phyloP scores from a whole-genome alignment of 163 green algal species.

The Coccomyxa subellipsoidea region DNA sequence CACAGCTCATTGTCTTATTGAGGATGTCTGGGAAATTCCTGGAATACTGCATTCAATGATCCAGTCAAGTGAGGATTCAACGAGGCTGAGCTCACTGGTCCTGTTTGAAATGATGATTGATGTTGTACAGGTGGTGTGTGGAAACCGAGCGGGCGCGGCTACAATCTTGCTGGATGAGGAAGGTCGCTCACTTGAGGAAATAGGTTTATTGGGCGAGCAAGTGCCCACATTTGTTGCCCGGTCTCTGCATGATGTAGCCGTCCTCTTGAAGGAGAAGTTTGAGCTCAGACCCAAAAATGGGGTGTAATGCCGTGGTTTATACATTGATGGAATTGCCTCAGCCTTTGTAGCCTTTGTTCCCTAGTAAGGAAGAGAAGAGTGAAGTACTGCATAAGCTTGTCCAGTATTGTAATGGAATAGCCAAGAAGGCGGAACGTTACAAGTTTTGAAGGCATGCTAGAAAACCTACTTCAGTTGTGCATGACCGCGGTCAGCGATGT shows the following conservation, averaged over 20 bases:
- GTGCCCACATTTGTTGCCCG: conserved; percentile 37
- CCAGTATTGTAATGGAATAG: too few relatives aligned
- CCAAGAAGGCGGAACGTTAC: too few relatives aligned
- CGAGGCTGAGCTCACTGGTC: too few relatives aligned
- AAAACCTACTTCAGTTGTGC: conserved; percentile 23
- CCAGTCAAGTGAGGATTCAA: too few relatives aligned
- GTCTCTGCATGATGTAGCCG: conserved; percentile 36
- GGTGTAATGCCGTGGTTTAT: background rate
- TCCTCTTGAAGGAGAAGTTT: conserved; percentile 31
- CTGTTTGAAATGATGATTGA: too few relatives aligned
- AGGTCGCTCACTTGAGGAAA: background rate
- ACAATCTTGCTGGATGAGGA: conserved; percentile 56
- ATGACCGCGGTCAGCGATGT: conserved; percentile 63
- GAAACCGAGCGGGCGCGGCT: conserved; percentile 54
- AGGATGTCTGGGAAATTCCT: too few relatives aligned
- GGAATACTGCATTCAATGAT: too few relatives aligned
- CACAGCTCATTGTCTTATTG: too few relatives aligned
- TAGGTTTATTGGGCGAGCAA: conserved; percentile 27
- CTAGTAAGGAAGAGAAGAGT: too few relatives aligned
- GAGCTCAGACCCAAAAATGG: conserved; percentile 7
- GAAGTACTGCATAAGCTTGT: too few relatives aligned
- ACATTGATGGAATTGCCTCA: background rate
- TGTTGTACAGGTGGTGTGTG: conserved; percentile 38
- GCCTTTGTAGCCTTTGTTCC: too few relatives aligned
- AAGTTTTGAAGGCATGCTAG: too few relatives aligned